These are phyloP conservation scores for Cutaneotrichosporon daszewskae DNA, from an alignment of 1,284 basidiomycete genomes.

Conservation along the genomic window DNA sequence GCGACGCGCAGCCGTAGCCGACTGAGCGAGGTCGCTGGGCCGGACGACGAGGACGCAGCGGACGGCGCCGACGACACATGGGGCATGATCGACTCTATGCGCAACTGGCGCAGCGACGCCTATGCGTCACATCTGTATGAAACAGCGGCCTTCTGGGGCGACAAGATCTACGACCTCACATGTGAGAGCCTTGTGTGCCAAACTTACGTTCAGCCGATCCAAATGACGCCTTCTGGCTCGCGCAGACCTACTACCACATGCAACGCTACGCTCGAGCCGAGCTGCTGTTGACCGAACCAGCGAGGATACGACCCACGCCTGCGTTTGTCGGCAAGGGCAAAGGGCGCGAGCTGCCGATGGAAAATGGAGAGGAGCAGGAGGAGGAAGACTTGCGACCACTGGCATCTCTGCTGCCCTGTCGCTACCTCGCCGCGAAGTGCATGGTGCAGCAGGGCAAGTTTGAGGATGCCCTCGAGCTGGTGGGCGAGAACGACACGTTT, in stretches of 20 bases:
- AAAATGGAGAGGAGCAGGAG: conserved; percentile 2
- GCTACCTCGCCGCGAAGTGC: conserved; percentile 91
- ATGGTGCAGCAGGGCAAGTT: conserved; percentile 90
- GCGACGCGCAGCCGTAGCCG: conserved; percentile 10
- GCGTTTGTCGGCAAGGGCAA: conserved; percentile 16
- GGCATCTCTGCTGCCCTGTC: conserved; percentile 84
- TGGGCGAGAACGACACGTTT: conserved; percentile 87
- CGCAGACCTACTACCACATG: conserved; percentile 92
- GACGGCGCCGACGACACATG: conserved; percentile 54
- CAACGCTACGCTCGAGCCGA: conserved; percentile 93
- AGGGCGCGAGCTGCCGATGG: conserved; percentile 2
- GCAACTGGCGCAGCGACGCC: conserved; percentile 94
- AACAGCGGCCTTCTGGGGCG: conserved; percentile 97
- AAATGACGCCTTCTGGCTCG: conserved; percentile 98
- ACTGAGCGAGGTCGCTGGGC: conserved; percentile 6
- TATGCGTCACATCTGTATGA: conserved; percentile 97
- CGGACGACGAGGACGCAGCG: conserved; percentile 46
- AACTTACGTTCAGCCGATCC: conserved; percentile 62
- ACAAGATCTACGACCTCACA: conserved; percentile 90
- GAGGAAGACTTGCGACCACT: conserved; percentile 53
- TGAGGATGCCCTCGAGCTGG: conserved; percentile 84
- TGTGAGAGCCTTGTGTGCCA: conserved; percentile 54
- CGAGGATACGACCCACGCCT: conserved; percentile 38
- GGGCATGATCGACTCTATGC: conserved; percentile 88
- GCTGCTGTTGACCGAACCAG: conserved; percentile 73